Base-by-base conservation (phyloP, 768 basidiomycete species). In the Lyophyllum semitale region DNA sequence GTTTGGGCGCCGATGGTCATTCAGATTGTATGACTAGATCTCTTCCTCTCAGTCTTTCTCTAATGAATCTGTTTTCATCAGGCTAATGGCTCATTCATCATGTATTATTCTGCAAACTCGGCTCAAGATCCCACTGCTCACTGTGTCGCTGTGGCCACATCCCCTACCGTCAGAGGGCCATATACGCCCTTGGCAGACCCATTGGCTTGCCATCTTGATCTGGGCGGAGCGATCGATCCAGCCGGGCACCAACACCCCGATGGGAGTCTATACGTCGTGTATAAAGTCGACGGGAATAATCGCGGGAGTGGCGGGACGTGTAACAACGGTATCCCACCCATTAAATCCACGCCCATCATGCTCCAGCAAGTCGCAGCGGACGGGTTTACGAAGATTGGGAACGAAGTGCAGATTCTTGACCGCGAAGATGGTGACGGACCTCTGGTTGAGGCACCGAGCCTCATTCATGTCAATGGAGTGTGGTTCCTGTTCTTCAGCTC, bases 1-100 rank as follows among this genome's bases (percentile, higher is more conserved):
- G 54, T 59, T 11, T 59, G 58, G 58, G 58, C 58, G 13, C 58
- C 58, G 22, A 59, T 59, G 58, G 58, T 59, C 27, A 49, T 55
- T 15, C 58, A 55, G 26, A 49, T 55, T 27, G 58, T 59, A 26
- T 1, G 15, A 26, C 38, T 15, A 18, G 42, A 26, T 29, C 5
- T 43, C 13, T 30, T 13, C 6, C n/a, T 23, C n/a, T 12, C 15
- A 22, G 8, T 13, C 13, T 40, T 22, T 15, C 23, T 30, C 40
- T 50, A 30, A 58, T n/a, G 1, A 41, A 38, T 38, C 15, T 11
- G 35, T 9, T 12, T 23, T 22, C 11, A 11, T 5, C 40, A 59
- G 58, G 27, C 51, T 8, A 29, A 53, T 26, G 54, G 37, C n/a
- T 55, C 54, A 26, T 59, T 59, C 29, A 54, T 59, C 8, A 41